Evolutionary conservation across 2,329 filamentous ascomycete species (phyloP).

Genomic region (Zelopaecilomyces penicillatus): DNA sequence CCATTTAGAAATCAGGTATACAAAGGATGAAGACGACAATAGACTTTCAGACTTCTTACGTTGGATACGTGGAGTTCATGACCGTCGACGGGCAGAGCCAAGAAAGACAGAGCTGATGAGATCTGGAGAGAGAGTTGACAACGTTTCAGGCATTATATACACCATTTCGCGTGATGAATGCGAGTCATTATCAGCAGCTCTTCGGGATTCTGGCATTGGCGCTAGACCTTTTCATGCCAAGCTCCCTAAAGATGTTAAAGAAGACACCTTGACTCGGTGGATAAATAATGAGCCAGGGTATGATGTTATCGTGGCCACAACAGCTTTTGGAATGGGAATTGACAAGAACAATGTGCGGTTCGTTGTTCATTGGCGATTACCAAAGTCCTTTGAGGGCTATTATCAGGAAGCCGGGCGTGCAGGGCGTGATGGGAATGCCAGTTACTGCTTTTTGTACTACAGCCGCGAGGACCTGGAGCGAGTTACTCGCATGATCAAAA

Average conservation of each 20-base stretch:
- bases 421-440: constrained; percentile 80
- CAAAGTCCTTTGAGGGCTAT: constrained; percentile 91
- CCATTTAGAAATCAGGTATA: constrained; percentile 84
- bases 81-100: constrained; percentile 52
- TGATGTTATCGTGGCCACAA: constrained; percentile 90
- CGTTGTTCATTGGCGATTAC: constrained; percentile 88
- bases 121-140: constrained; percentile 47
- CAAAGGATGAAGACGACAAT: constrained; percentile 63
- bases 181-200: constrained; percentile 57
- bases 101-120: constrained; percentile 51
- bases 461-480: constrained; percentile 78
- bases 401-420: constrained; percentile 93
- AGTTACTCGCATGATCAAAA: constrained; percentile 48
- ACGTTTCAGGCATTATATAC: constrained; percentile 72
- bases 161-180: constrained; percentile 68
- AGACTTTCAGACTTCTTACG: constrained; percentile 64
- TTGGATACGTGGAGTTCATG: constrained; percentile 70
- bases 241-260: constrained; percentile 58
- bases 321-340: constrained; percentile 96
- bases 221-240: constrained; percentile 67
- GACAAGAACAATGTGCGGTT: constrained; percentile 94
- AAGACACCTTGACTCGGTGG: constrained; percentile 63
- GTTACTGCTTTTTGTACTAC: constrained; percentile 85
- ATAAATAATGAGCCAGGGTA: constrained; percentile 66
- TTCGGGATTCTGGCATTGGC: constrained; percentile 61